These are phyloP conservation scores for Podaxis pistillaris DNA, from an alignment of 768 basidiomycete genomes.

Conservation along the genomic window DNA sequence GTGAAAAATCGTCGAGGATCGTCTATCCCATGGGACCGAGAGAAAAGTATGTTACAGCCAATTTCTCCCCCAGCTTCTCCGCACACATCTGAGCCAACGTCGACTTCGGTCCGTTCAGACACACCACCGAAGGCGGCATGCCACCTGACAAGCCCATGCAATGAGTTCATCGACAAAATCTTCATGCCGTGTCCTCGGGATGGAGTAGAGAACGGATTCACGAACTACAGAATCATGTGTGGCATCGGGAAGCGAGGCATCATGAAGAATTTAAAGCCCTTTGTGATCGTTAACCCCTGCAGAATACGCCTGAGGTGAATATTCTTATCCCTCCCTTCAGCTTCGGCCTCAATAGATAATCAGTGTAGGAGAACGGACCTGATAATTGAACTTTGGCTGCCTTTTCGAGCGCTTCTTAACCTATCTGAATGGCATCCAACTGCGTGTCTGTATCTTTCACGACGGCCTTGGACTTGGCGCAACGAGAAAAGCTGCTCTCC, in stretches of 20 bases:
- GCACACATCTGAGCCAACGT: not conserved
- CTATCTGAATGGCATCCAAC: slow-evolving; percentile 63
- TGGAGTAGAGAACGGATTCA: not conserved
- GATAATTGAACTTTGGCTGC: slow-evolving; percentile 59
- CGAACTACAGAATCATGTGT: not conserved
- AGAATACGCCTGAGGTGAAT: no score
- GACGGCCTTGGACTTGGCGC: slow-evolving; percentile 51
- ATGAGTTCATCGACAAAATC: not conserved
- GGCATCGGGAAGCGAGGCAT: not conserved
- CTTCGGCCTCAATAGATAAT: not conserved
- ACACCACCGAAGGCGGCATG: not conserved
- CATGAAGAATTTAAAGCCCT: not conserved
- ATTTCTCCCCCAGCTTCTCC: not conserved
- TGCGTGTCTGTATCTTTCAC: slow-evolving; percentile 51
- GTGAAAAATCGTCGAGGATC: not conserved
- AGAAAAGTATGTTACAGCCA: not conserved
- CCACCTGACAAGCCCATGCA: no score
- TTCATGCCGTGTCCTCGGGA: not conserved
- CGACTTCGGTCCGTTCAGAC: not conserved
- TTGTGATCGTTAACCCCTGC: not conserved
- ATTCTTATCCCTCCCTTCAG: no score
- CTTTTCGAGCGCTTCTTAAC: slow-evolving; percentile 74
- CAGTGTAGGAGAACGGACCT: slow-evolving; percentile 35
- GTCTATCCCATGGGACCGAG: not conserved
- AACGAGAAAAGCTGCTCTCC: slow-evolving; percentile 52